A percentile compares a stretch with the other conserved stretches of the same genome.
Evolutionary conservation across 1,139 yeast species (phyloP).

Genomic region (Diutina scorzettiae): DNA sequence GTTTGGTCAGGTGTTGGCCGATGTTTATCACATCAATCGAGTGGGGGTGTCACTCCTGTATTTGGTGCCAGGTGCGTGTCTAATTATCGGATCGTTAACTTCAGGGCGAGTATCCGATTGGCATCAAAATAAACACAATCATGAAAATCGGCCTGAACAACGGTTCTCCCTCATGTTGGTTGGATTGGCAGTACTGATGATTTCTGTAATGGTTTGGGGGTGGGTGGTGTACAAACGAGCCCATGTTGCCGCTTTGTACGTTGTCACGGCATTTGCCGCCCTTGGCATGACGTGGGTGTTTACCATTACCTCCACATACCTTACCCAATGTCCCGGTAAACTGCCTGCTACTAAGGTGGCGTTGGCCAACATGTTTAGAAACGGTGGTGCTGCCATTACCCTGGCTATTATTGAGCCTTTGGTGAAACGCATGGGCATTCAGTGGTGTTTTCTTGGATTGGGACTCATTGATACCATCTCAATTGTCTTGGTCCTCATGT

Average conservation of each 20-base stretch:
- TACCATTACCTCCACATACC: background rate
- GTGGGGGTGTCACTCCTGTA: slow-evolving; percentile 35
- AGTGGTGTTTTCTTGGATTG: background rate
- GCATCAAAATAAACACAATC: background rate
- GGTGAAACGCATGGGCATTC: background rate
- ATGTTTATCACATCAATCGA: slow-evolving; percentile 23
- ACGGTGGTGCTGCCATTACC: slow-evolving; percentile 4
- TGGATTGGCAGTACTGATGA: background rate
- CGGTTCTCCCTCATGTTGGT: background rate
- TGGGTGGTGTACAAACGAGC: background rate
- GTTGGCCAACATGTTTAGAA: background rate
- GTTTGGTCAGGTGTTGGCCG: slow-evolving; percentile 28
- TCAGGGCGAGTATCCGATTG: slow-evolving; percentile 42
- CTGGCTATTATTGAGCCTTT: background rate
- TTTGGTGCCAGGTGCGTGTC: slow-evolving; percentile 39
- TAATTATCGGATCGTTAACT: slow-evolving; percentile 36
- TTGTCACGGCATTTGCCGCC: background rate
- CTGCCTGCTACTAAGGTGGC: slow-evolving; percentile 1
- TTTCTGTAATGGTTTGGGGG: background rate
- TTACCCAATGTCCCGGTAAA: slow-evolving; percentile 1
- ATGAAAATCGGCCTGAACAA: background rate
- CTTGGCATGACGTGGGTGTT: slow-evolving; percentile 5
- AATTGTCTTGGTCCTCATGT: background rate
- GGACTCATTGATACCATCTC: background rate
- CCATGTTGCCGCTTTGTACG: background rate